Conservation (phyloP, 2,329 filamentous ascomycete genomes). For the Trichoderma semiorbis region DNA sequence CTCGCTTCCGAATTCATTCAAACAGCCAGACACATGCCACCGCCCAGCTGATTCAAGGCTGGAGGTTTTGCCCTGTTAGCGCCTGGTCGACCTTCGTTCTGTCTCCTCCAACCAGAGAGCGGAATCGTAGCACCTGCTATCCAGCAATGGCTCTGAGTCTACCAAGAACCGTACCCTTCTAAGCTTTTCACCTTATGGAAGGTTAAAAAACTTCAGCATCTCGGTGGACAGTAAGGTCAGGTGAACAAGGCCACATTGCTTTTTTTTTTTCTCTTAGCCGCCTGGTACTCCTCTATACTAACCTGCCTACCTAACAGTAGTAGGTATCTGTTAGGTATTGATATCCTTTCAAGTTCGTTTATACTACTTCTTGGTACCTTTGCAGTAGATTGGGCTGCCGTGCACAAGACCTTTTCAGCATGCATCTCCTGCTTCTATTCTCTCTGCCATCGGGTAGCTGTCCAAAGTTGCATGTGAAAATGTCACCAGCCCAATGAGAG, state of each 20-base stretch:
- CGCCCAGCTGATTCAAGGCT: constrained; percentile 2
- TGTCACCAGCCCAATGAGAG: background rate
- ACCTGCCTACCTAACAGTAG: background rate
- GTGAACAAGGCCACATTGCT: background rate
- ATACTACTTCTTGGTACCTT: background rate
- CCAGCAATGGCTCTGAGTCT: background rate
- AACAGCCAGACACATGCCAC: background rate
- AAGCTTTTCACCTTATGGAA: background rate
- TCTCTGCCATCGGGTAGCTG: background rate
- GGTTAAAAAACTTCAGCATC: background rate
- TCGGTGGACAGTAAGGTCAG: background rate
- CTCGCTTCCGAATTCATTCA: background rate
- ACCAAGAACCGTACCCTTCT: background rate
- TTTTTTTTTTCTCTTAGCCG: background rate
- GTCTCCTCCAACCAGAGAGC: constrained; percentile 12
- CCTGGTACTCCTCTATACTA: background rate
- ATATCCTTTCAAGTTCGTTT: background rate
- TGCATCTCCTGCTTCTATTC: background rate
- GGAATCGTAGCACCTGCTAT: constrained; percentile 3
- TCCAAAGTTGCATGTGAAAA: background rate
- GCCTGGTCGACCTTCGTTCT: background rate
- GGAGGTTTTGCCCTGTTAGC: background rate
- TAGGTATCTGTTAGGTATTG: background rate
- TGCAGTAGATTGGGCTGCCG: background rate
- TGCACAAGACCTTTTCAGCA: background rate